Evolutionary conservation across 768 basidiomycete genomes (phyloP).

Genomic region (Omphalotus guepiniiformis): DNA sequence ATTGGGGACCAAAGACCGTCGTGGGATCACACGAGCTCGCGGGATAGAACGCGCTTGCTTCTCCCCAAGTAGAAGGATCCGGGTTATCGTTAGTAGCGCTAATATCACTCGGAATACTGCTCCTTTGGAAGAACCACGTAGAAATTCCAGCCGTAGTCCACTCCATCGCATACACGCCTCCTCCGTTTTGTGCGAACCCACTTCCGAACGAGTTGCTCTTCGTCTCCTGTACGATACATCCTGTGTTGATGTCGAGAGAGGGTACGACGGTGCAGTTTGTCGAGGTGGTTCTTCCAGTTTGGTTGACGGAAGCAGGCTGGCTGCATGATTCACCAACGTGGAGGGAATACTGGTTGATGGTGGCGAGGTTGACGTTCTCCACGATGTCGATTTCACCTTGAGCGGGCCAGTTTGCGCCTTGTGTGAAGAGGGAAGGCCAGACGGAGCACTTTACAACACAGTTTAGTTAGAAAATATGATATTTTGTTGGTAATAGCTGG

Average conservation of each 20-base stretch:
- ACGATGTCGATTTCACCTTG: slow-evolving; percentile 56
- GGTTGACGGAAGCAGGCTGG: slow-evolving; percentile 31
- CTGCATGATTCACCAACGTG: slow-evolving; percentile 53
- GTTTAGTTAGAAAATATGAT: neutral
- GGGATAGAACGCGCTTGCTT: slow-evolving; percentile 58
- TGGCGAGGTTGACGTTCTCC: slow-evolving; percentile 46
- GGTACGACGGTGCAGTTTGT: slow-evolving; percentile 42
- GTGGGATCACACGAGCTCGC: slow-evolving; percentile 51
- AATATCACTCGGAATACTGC: slow-evolving; percentile 56
- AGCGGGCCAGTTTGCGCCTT: slow-evolving; percentile 36
- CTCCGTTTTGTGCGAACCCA: slow-evolving; percentile 54
- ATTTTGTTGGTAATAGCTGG: neutral
- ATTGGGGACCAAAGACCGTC: slow-evolving; percentile 53
- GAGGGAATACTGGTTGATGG: slow-evolving; percentile 51
- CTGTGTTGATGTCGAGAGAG: slow-evolving; percentile 38
- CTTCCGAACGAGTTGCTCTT: slow-evolving; percentile 47
- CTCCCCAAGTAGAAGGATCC: slow-evolving; percentile 53
- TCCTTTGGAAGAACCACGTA: slow-evolving; percentile 54
- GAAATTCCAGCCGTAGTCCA: slow-evolving; percentile 54
- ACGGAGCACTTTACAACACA: slow-evolving; percentile 41
- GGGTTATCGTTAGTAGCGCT: slow-evolving; percentile 40
- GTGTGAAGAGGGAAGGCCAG: slow-evolving; percentile 45
- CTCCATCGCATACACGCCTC: slow-evolving; percentile 61
- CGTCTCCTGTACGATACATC: slow-evolving; percentile 50
- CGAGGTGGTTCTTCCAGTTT: slow-evolving; percentile 39